These are phyloP conservation scores for Zygotorulaspora mrakii DNA, from an alignment of 1,139 yeast genomes.

Conservation along the genomic window DNA sequence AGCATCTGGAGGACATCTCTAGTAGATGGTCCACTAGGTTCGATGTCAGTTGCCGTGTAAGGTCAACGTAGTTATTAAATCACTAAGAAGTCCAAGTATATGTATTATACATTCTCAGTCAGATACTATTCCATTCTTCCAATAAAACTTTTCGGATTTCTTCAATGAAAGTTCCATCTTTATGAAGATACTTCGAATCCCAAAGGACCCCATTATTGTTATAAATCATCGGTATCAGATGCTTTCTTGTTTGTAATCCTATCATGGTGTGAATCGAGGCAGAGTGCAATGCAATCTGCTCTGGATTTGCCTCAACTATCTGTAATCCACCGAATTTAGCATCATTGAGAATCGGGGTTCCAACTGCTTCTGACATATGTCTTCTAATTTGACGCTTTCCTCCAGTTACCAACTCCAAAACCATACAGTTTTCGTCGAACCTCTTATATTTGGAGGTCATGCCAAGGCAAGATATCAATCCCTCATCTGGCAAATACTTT, in stretches of 20 bases:
- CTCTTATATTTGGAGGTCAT: slow-evolving; percentile 24
- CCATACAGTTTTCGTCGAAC: slow-evolving; percentile 27
- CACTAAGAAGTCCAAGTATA: too few relatives aligned
- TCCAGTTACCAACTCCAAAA: slow-evolving; percentile 43
- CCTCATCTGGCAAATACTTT: slow-evolving; percentile 8
- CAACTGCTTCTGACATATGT: slow-evolving; percentile 33
- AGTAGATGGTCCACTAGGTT: too few relatives aligned
- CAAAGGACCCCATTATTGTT: slow-evolving; percentile 16
- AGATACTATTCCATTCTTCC: slow-evolving; percentile 15
- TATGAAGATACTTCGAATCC: slow-evolving; percentile 16
- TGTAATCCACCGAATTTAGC: slow-evolving; percentile 27
- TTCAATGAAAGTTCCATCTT: slow-evolving; percentile 17
- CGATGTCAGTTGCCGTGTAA: too few relatives aligned
- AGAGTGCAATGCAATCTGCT: slow-evolving; percentile 37
- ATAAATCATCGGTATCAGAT: slow-evolving; percentile 22
- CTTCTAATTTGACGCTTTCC: slow-evolving; percentile 45
- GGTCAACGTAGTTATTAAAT: too few relatives aligned
- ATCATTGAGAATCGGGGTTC: slow-evolving; percentile 35
- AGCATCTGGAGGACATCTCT: too few relatives aligned
- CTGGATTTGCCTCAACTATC: slow-evolving; percentile 8
- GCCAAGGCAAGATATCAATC: slow-evolving; percentile 16
- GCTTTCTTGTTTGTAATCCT: slow-evolving; percentile 23
- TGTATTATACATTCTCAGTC: neutral
- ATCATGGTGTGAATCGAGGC: slow-evolving; percentile 29
- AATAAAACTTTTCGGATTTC: slow-evolving; percentile 15